Evolutionary conservation across 371 early-diverging fungal species (phyloP), one percentile per base, ranked within the genome.

Genomic region (Smittium culicis): DNA sequence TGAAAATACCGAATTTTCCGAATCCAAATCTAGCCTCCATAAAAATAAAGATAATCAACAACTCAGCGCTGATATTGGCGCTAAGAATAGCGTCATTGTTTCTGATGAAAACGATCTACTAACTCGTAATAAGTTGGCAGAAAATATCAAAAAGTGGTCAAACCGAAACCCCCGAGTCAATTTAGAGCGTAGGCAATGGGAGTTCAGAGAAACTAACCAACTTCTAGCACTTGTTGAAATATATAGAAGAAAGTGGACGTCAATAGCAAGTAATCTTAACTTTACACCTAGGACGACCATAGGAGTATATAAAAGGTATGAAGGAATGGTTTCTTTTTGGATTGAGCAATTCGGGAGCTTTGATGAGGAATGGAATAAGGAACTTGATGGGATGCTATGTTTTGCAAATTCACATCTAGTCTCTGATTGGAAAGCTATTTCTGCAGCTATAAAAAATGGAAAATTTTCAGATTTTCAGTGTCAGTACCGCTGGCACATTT

Each of bases 231-330:
- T 63, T 24, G 63, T 33, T n/a, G 63, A 63, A 33, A 33, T 34
- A n/a, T 32, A 63, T 33, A n/a, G 33, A n/a, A n/a, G 33, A 63
- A 63, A 63, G 63, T 63, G 63, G 63, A 63, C 63, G 17, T 30
- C 2, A 32, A 32, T 63, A 32, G 63, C 63, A 63, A 63, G 34
- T n/a, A 2, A 14, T n/a, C n/a, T 63, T 24, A 63, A 35, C n/a
- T 11, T n/a, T 5, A 27, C 33, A 14, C 63, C 63, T 30, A 2
- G 63, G 11, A 34, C 63, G 2, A 63, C 63, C 8, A 31, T 33
- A 5, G 34, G n/a, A 24, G 63, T 33, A 2, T 63, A 14, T 63
- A 30, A n/a, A 35, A 1, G 63, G 33, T 63, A 63, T n/a, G 33
- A 63, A 35, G 32, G 5, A 25, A 14, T 59, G n/a, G 25, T 59